Base-by-base conservation (phyloP, 2,329 filamentous ascomycete genomes). In the Zarea fungicola region DNA sequence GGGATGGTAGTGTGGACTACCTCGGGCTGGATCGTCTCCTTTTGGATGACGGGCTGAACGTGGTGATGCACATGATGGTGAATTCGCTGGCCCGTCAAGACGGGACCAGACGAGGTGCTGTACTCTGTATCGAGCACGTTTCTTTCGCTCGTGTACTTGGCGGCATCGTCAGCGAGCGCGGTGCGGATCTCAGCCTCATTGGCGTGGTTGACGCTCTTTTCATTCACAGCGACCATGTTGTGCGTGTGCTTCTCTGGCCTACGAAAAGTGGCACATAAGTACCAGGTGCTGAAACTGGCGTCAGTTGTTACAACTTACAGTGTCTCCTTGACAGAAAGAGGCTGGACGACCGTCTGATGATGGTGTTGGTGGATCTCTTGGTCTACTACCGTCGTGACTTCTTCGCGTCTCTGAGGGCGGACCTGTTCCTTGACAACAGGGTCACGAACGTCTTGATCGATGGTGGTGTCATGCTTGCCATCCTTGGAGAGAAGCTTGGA, bases 1-100 rank as follows among this genome's bases (percentile, higher is more conserved):
- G 85, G 85, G 0, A 85, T 73, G 1, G 83, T 87, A 21, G 81
- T 88, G 70, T 89, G 86, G 1, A 87, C 73, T 4, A 89, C 76
- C 14, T 80, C 74, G 2, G 83, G 83, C 54, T 85, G 78, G 23
- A 88, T 70, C 1, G 77, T 80, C 55, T 88, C 81, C 62, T 86
- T 87, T 43, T 89, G 73, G 29, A 89, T 71, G 1, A 89, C 76
- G 0, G 85, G 85, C 62, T 89, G 83, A 41, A 89, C 77, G 25
- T 78, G 81, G 63, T 87, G 83, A 54, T 85, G 81, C 3, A 85
- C 75, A 47, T 79, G 70, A 48, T 72, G 66, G 48, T 65, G 62
- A 0, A 63, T 59, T 14, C 61, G 60, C 51, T 68, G 66, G 1
- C 64, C 60, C 0, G 56, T 29, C 0, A 67, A 40, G 1, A 56